Evolutionary conservation across 2,329 filamentous ascomycete species (phyloP), one percentile per base, ranked within the genome.

Genomic region (Trichoderma sp.): DNA sequence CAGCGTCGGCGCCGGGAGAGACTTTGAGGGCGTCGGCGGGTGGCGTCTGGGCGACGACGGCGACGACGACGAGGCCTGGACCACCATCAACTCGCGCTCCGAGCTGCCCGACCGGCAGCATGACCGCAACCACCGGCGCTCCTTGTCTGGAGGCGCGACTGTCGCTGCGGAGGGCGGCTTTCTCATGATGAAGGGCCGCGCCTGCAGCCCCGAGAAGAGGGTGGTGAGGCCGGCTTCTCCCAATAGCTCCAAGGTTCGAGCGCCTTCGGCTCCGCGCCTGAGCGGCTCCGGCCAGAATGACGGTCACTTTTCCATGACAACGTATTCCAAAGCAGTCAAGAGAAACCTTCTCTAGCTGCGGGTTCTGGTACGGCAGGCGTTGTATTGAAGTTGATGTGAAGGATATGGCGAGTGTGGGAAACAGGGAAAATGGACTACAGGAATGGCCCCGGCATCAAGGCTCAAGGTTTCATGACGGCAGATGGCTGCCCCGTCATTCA

Each of bases 21-120:
- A 89, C 72, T 89, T 84, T 70, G 86, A 89, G 71, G 86, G 86
- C 8, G 76, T 89, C 2, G 86, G 86, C 19, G 86, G 86, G 3
- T 89, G 86, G 85, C 78, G 85, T 57, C 70, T 87, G 17, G 75
- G 77, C 13, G 73, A 74, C 37, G 80, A 84, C 64, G 54, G 42
- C 64, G 56, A 59, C 35, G 37, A 64, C 4, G 82, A 85, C 32
- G 78, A 83, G 45, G 72, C 80, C 35, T 86, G 84, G 84, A 82
- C 81, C 19, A 82, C 80, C 53, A 84, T 86, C 70, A 86, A 86
- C 71, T 84, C 83, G 1, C 77, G 83, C 12, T 77, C 85, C 8
- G 83, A 85, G 70, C 74, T 86, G 15, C 83, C 82, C 0, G 82
- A 85, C 69, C 77, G 81, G 27, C 70, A 77, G 19, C 73, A 75